Evolutionary conservation across 2,329 filamentous ascomycete species (phyloP), one percentile per base, ranked within the genome.

Genomic region (Cladophialophora chaetospira): DNA sequence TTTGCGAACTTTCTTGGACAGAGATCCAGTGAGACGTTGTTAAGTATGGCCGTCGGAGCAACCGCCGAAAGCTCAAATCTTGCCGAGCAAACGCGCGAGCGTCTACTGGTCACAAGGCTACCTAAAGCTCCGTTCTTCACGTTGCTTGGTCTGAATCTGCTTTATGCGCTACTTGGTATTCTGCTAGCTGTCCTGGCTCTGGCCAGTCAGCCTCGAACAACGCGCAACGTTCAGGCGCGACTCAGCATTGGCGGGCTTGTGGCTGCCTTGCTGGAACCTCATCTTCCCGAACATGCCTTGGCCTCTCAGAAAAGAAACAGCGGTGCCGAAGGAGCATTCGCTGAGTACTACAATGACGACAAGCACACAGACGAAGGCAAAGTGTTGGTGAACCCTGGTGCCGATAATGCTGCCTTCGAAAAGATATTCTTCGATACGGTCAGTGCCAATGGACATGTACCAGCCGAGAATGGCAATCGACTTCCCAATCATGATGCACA

Each of bases 121-220:
- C 48, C 48, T 6, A 51, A 51, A 25, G 28, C 48, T 5, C 48
- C 48, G 10, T 40, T 51, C 48, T 51, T 51, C 31, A 23, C 31
- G 17, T 26, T 51, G 17, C 40, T 51, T 31, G 21, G 21, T 11
- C 31, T 51, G 26, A 51, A 51, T 40, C 48, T 51, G 13, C 31
- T 51, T 15, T 51, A 38, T 19, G 48, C 48, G 9, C 11, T 26
- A 21, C 48, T 51, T n/a, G 48, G 48, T 8, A 21, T 51, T 13
- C n/a, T 26, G n/a, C 31, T 51, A 25, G 42, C 42, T 6, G 42
- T 45, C 8, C 9, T 45, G 21, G 42, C 42, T 6, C 10, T 45
- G n/a, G 21, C 42, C 10, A 45, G 42, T 23, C 42, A 45, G n/a
- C 42, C 42, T 11, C 42, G 42, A 11, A 23, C 4, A 25, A 45